Evolutionary conservation across 148 eudicot genomes (phyloP), one percentile per base, ranked within the genome.

Genomic region (Pouteria glomerata): DNA sequence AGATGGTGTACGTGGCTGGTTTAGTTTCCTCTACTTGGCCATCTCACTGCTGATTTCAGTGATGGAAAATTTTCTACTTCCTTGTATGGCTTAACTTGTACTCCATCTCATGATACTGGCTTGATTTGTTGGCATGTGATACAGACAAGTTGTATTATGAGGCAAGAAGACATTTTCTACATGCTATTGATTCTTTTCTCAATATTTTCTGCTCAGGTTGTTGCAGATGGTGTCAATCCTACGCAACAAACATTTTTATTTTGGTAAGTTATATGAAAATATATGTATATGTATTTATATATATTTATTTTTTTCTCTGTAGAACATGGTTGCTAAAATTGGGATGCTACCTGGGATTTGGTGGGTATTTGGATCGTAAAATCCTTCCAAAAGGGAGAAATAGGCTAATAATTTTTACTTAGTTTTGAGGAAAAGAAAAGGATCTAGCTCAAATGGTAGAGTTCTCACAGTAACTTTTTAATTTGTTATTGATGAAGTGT

Each of bases 211-310:
- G 51, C 69, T 61, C 81, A 95, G 99, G 75, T 84, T 51, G 82
- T 81, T 84, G 87, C 84, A 45, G 87, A 82, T 73, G 97, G 90
- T 67, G 80, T 88, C 79, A 90, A 92, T 80, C 92, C 88, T 66
- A 85, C 84, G 82, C 84, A 81, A 74, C 88, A 86, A 68, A 86
- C 90, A 12, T 89, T 95, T 81, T 81, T 74, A 74, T 78, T 78
- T 67, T 85, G 97, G 99, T 90, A 78, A 75, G 88, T 57, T 53
- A 15, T 67, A 53, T 26, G 7, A 2, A 57, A 37, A 27, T 55
- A 33, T 35, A 4, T 21, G 3, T 57, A 42, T 66, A 29, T 24
- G 5, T 52, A 39, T 10, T 39, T 0, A 39, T 4, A 4, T 39
- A 39, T 39, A 10, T 39, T 39, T 5, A n/a, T n/a, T n/a, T n/a